Conservation (phyloP, 2,329 filamentous ascomycete species). For the Sporothrix mexicana region DNA sequence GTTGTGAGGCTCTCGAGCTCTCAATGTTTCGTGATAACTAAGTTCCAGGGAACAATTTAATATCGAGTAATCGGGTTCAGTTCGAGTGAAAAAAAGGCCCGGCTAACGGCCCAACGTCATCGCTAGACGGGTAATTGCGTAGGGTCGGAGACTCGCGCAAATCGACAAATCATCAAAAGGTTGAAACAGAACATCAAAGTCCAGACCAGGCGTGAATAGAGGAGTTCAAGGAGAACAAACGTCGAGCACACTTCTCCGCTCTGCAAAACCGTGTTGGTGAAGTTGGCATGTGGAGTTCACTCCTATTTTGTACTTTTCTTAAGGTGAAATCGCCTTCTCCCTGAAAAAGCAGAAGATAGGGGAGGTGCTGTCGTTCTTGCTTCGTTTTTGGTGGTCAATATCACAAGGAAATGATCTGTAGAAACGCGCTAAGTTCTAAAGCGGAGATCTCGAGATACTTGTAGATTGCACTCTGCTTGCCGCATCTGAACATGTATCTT, state of each 20-base stretch:
- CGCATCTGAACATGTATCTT: no score
- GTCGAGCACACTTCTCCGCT: not conserved
- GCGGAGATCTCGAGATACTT: not conserved
- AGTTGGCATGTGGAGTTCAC: constrained; percentile 11
- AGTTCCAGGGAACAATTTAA: constrained; percentile 7
- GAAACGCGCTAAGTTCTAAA: constrained; percentile 12
- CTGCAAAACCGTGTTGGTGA: constrained; percentile 2
- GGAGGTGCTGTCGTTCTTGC: not conserved
- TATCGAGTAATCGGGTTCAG: no score
- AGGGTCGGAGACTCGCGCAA: not conserved
- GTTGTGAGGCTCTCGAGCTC: not conserved
- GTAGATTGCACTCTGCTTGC: no score
- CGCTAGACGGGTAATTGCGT: not conserved
- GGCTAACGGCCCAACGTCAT: constrained; percentile 29
- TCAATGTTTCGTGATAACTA: not conserved
- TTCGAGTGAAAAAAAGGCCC: not conserved
- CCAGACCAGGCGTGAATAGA: not conserved
- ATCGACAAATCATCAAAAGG: not conserved
- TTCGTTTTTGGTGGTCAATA: constrained; percentile 23
- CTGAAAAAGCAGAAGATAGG: not conserved
- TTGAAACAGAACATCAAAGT: not conserved
- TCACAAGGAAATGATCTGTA: constrained; percentile 29
- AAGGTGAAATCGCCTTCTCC: not conserved
- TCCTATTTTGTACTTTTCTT: not conserved
- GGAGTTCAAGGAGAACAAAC: not conserved